Percentiles rank a stretch among this genome's conserved stretches.
Evolutionary conservation across 2,329 filamentous ascomycete species (phyloP).

Genomic region (Orbilia oligospora): DNA sequence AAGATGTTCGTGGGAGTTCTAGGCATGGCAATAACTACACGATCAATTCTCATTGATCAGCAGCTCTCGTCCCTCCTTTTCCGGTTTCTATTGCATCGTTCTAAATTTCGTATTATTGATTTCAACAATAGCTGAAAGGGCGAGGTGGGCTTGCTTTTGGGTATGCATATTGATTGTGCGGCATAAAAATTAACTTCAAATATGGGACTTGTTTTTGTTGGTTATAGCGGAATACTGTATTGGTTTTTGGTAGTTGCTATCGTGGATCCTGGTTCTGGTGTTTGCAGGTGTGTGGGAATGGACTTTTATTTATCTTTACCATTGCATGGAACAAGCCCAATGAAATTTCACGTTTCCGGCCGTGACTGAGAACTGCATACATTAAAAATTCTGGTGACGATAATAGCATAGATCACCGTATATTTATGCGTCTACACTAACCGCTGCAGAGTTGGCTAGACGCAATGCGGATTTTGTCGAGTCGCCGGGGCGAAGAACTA

Average conservation of each 20-base stretch:
- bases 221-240: not conserved
- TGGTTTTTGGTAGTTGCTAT: not conserved
- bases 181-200: slow-evolving; percentile 4
- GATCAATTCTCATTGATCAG: not conserved
- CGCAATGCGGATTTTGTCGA: too few species aligned
- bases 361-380: not conserved
- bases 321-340: not conserved
- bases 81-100: not conserved
- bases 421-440: too few species aligned
- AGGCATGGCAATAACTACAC: slow-evolving; percentile 24
- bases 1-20: slow-evolving; percentile 79
- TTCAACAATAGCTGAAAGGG: not conserved
- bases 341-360: not conserved
- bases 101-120: slow-evolving; percentile 7
- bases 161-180: slow-evolving; percentile 49
- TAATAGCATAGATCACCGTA: too few species aligned
- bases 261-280: slow-evolving; percentile 7
- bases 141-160: not conserved
- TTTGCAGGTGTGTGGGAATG: slow-evolving; percentile 1
- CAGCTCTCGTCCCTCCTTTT: slow-evolving; percentile 7
- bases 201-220: not conserved
- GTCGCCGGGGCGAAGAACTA: too few species aligned
- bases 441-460: too few species aligned
- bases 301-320: slow-evolving; percentile 5
- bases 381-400: too few species aligned